Evolutionary conservation across 129 eudicot genomes (phyloP), one percentile per base, ranked within the genome.

Genomic region (Chrysanthemum lavandulifolium): DNA sequence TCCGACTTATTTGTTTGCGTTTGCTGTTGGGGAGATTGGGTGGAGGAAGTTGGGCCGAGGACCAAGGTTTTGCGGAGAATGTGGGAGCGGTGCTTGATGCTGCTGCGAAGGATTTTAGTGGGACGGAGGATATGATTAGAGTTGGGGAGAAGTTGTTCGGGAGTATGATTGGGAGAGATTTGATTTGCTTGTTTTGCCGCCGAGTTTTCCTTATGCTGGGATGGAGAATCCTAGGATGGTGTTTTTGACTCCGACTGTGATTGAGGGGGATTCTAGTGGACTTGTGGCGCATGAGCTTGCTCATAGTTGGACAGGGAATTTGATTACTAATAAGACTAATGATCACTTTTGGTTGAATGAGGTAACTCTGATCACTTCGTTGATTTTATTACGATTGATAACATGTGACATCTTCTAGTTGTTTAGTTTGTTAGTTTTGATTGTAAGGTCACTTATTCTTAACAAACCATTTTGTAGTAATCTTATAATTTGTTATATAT

Each of bases 171-270:
- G 98, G 98, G 97, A 94, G 79, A 87, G 93, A 82, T 94, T 94
- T 76, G 98, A 94, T 86, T 72, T 94, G 80, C 67, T 94, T 82
- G 98, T 94, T 65, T 68, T 94, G 81, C 98, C 98, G 0, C 98
- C 98, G 3, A 94, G 98, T 75, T 94, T 94, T 76, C 98, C 98
- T 10, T 88, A 87, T 47, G 98, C 96, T 16, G 98, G 98, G 64
- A 94, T 94, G 98, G 98, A 94, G 86, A 94, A 94, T 82, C 98
- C 98, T 12, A 80, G 98, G 70, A 90, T 90, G 96, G 96, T 88
- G 62, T 94, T 94, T 72, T 80, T 94, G 84, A 94, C 98, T 1
- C 98, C 98, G 0, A 94, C 98, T 0, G 97, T 94, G 71, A 94
- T 94, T 5, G 90, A 90, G 57, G 98, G 98, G 18, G 98, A 94